These are phyloP conservation scores for Puccinia triticina DNA, from an alignment of 1,284 basidiomycete genomes.

Conservation along the genomic window DNA sequence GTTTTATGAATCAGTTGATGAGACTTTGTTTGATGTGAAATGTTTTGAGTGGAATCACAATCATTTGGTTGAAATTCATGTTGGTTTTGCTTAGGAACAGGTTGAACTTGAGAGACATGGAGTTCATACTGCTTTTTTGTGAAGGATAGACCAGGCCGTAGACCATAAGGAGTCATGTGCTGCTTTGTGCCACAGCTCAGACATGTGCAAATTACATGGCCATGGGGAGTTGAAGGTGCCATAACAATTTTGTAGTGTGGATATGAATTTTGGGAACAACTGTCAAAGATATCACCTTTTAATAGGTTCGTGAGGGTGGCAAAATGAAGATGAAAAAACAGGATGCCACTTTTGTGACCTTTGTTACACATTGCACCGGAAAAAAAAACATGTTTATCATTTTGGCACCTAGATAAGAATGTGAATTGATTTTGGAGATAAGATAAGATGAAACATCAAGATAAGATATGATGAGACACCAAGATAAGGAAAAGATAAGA, in stretches of 20 bases:
- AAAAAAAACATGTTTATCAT: no score
- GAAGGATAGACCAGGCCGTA: not conserved
- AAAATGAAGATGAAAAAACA: not conserved
- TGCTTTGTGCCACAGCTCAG: not conserved
- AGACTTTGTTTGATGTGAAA: not conserved
- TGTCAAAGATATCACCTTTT: not conserved
- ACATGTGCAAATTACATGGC: conserved; percentile 19
- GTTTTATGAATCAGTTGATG: conserved; percentile 1
- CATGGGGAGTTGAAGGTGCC: not conserved
- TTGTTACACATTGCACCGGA: no score
- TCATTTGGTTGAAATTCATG: not conserved
- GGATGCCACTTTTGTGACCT: no score
- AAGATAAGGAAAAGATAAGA: no score
- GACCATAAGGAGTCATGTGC: conserved; percentile 16
- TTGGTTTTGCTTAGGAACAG: not conserved
- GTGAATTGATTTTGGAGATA: no score
- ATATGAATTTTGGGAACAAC: not conserved
- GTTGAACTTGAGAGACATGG: not conserved
- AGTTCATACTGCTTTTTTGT: conserved; percentile 2
- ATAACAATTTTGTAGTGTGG: not conserved
- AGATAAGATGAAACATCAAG: no score
- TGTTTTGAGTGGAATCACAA: not conserved
- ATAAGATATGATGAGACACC: no score
- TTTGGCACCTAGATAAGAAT: no score
- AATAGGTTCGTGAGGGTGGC: not conserved